Percentiles rank a stretch among this genome's conserved stretches.
Conservation (phyloP, 371 early-diverging fungal species). For the Mortierella sp. region DNA sequence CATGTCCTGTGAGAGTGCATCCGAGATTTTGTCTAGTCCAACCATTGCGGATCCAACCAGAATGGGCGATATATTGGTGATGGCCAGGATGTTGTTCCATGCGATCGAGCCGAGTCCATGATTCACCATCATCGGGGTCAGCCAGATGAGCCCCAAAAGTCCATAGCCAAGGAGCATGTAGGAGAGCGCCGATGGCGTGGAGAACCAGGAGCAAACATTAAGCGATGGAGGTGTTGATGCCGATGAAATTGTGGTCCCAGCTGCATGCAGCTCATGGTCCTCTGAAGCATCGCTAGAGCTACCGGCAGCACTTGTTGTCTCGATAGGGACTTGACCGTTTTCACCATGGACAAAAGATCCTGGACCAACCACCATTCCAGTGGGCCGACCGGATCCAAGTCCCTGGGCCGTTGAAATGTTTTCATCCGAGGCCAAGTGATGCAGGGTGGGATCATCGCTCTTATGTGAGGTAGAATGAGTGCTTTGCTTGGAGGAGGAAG, state of each 20-base stretch:
- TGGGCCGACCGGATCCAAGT: conserved; percentile 9
- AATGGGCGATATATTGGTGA: conserved; percentile 28
- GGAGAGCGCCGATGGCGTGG: conserved; percentile 2
- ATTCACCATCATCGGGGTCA: conserved; percentile 4
- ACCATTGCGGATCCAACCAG: conserved; percentile 21
- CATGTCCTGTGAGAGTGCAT: conserved; percentile 22
- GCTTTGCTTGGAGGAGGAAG: not conserved
- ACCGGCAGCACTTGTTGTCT: conserved; percentile 3
- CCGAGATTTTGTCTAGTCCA: conserved; percentile 28
- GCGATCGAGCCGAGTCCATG: conserved; percentile 5
- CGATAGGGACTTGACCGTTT: not conserved
- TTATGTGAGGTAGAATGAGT: not conserved
- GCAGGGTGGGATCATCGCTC: conserved; percentile 6
- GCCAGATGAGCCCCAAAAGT: conserved; percentile 25
- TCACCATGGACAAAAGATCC: no score
- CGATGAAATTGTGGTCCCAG: not conserved
- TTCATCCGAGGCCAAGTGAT: not conserved
- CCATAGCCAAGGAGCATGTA: conserved; percentile 37
- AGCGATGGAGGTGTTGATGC: not conserved
- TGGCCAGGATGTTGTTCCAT: conserved; percentile 21
- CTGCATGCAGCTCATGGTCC: not conserved
- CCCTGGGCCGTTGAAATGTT: not conserved
- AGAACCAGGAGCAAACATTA: not conserved
- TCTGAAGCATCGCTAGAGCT: not conserved
- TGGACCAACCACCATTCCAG: no score